These are phyloP conservation scores for Sporothrix dimorphospora DNA, from an alignment of 2,329 filamentous ascomycete genomes.

Conservation along the genomic window DNA sequence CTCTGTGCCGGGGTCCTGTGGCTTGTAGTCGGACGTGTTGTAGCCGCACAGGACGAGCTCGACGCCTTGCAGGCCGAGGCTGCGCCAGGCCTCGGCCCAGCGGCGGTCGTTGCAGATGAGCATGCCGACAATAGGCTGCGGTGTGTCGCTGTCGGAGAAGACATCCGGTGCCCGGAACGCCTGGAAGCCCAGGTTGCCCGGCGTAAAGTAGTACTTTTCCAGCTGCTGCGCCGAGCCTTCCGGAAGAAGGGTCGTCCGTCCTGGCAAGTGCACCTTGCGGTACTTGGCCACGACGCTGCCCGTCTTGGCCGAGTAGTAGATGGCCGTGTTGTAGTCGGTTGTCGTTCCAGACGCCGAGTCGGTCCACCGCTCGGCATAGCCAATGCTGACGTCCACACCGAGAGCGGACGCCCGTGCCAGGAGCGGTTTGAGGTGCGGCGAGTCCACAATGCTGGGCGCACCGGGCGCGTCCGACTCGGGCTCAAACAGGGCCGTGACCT, in stretches of 20 bases:
- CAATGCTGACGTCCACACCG: conserved; percentile 55
- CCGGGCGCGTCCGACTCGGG: conserved; percentile 43
- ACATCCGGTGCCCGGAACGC: conserved; percentile 54
- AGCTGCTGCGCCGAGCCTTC: conserved; percentile 56
- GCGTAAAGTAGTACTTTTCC: conserved; percentile 59
- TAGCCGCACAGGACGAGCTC: conserved; percentile 50
- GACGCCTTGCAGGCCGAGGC: conserved; percentile 53
- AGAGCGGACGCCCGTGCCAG: conserved; percentile 53
- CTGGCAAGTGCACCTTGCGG: conserved; percentile 59
- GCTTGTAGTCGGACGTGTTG: conserved; percentile 53
- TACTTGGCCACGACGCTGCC: conserved; percentile 54
- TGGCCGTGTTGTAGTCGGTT: conserved; percentile 52
- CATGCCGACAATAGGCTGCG: conserved; percentile 57
- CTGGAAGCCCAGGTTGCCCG: conserved; percentile 56
- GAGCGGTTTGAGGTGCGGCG: conserved; percentile 51
- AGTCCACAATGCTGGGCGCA: conserved; percentile 42
- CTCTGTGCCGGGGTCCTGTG: conserved; percentile 42
- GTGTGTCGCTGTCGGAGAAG: conserved; percentile 38
- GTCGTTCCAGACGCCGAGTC: conserved; percentile 37
- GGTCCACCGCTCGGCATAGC: conserved; percentile 54
- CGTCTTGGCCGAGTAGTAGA: conserved; percentile 54
- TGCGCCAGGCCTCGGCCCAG: conserved; percentile 57
- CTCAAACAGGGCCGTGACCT: conserved; percentile 55
- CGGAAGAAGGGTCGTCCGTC: conserved; percentile 54
- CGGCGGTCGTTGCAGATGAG: conserved; percentile 58